Conservation (phyloP, 176 grass and related monocot species). For the Neostapfia colusana region DNA sequence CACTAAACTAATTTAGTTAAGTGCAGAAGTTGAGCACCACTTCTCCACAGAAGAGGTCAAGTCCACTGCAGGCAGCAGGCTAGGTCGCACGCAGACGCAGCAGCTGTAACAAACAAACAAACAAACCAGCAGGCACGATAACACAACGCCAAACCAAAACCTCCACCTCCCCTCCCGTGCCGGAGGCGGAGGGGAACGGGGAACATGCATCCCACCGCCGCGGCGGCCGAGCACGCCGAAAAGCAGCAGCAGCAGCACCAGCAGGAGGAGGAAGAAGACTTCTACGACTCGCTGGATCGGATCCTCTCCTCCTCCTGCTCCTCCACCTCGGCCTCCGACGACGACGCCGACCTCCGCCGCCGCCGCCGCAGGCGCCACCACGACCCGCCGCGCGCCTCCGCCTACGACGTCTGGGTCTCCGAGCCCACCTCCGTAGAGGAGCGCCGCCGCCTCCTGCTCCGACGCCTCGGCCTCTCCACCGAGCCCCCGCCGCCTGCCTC, state of each 20-base stretch:
- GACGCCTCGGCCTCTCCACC: slow-evolving; percentile 66
- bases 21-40: no score
- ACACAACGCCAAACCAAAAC: no score
- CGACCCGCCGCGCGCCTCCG: slow-evolving; percentile 5
- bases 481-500: slow-evolving; percentile 5
- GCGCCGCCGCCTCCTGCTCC: slow-evolving; percentile 70
- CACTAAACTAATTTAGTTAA: no score
- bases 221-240: not conserved
- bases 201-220: slow-evolving; percentile 9
- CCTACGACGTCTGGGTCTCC: slow-evolving; percentile 95
- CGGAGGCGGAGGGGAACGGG: slow-evolving; percentile 45
- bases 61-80: no score
- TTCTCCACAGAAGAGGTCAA: no score
- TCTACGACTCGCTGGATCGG: slow-evolving; percentile 98
- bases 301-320: slow-evolving; percentile 97
- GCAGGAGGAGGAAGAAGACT: slow-evolving; percentile 49
- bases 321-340: slow-evolving; percentile 86
- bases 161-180: no score
- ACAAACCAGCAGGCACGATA: no score
- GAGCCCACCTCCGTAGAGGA: slow-evolving; percentile 86
- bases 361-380: slow-evolving; percentile 27
- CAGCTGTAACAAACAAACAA: no score
- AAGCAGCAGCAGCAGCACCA: not conserved
- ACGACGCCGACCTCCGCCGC: slow-evolving; percentile 46
- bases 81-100: no score